These are phyloP conservation scores for Epichloe sylvatica DNA, from an alignment of 2,329 filamentous ascomycete genomes.

Conservation along the genomic window DNA sequence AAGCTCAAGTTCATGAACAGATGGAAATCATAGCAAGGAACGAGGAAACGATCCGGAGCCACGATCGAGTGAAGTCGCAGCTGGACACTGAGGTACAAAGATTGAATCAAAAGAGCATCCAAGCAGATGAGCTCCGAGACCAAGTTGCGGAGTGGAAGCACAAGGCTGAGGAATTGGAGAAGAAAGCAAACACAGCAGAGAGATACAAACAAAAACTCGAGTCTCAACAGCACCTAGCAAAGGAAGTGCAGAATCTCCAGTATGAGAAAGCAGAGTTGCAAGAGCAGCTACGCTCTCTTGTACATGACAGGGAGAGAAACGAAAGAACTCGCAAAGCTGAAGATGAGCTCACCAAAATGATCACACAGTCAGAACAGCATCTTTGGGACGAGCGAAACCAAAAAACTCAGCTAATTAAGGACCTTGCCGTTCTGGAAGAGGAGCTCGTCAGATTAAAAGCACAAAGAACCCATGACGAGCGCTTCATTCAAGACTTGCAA, in stretches of 20 bases:
- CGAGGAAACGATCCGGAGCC: slow-evolving; percentile 39
- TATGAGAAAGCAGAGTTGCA: slow-evolving; percentile 41
- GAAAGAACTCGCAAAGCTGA: slow-evolving; percentile 23
- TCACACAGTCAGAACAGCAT: slow-evolving; percentile 27
- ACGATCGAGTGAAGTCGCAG: slow-evolving; percentile 31
- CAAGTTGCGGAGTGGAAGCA: slow-evolving; percentile 45
- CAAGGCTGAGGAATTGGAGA: slow-evolving; percentile 43
- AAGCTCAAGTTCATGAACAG: slow-evolving; percentile 48
- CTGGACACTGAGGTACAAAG: slow-evolving; percentile 40
- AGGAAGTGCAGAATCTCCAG: slow-evolving; percentile 40
- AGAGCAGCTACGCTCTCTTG: slow-evolving; percentile 29
- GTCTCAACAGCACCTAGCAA: slow-evolving; percentile 38
- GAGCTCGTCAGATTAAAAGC: slow-evolving; percentile 34
- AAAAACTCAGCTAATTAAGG: slow-evolving; percentile 30
- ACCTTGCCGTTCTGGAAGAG: slow-evolving; percentile 29
- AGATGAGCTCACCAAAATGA: slow-evolving; percentile 27
- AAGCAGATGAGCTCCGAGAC: slow-evolving; percentile 40
- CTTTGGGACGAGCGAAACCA: slow-evolving; percentile 30
- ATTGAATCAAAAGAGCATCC: slow-evolving; percentile 32
- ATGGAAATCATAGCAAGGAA: slow-evolving; percentile 53
- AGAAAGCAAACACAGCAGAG: slow-evolving; percentile 51
- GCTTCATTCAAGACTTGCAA: slow-evolving; percentile 43
- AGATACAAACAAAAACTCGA: slow-evolving; percentile 50
- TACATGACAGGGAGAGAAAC: slow-evolving; percentile 21
- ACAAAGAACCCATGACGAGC: slow-evolving; percentile 36